Conservation (phyloP, 2,329 filamentous ascomycete genomes). For the Monosporascus ibericus region DNA sequence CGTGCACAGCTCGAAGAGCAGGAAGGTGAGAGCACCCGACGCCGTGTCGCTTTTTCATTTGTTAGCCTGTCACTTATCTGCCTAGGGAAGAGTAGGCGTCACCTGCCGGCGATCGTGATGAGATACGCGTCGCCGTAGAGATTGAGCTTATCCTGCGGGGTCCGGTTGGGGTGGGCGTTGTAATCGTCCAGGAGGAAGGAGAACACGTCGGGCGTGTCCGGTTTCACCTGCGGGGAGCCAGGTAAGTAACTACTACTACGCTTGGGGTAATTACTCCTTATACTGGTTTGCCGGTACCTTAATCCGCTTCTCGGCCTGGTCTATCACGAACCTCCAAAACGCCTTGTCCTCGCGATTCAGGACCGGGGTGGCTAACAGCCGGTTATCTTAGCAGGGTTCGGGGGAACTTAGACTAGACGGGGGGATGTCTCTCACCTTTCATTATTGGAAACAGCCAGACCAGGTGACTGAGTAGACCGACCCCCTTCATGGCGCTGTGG, state of each 20-base stretch:
- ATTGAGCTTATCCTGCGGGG: slow-evolving; percentile 15
- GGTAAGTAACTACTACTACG: neutral
- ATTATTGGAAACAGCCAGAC: slow-evolving; percentile 13
- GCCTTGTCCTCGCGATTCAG: no score
- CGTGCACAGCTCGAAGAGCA: slow-evolving; percentile 11
- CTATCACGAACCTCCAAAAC: no score
- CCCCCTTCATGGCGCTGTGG: slow-evolving; percentile 16
- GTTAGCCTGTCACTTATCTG: neutral
- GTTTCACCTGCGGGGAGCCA: slow-evolving; percentile 2
- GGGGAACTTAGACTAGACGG: no score
- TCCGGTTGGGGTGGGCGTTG: slow-evolving; percentile 10
- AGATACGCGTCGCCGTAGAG: slow-evolving; percentile 24
- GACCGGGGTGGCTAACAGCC: no score
- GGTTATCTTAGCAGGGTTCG: no score
- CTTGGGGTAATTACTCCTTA: no score
- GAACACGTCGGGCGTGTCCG: slow-evolving; percentile 24
- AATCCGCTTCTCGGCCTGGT: no score
- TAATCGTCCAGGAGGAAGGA: slow-evolving; percentile 25
- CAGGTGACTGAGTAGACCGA: slow-evolving; percentile 18
- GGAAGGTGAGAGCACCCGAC: slow-evolving; percentile 9
- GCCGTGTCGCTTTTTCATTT: slow-evolving; percentile 9
- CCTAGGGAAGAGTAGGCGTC: neutral
- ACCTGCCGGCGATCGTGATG: slow-evolving; percentile 28
- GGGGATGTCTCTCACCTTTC: no score
- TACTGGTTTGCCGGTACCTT: no score